Base-by-base conservation (phyloP, 2,329 filamentous ascomycete species). In the Botrytis elliptica region DNA sequence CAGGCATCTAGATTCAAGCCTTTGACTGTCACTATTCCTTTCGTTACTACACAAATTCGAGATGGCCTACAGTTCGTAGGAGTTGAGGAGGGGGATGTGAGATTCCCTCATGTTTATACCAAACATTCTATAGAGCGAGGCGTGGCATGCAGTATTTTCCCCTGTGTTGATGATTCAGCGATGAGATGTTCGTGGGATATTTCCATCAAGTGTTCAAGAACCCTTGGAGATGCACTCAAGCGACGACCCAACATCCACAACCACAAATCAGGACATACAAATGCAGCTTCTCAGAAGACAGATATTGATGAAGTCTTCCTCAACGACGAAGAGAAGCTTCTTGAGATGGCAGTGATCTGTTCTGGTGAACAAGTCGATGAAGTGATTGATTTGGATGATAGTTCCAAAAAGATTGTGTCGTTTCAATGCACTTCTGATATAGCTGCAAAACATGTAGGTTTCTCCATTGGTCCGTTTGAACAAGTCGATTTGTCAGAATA, bases 31-130 rank as follows among this genome's bases (percentile, higher is more conserved):
- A 86, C 88, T 65, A 92, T 98, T 73, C 93, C 96, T 49, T 99
- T 97, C 80, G 85, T 87, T 36, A 89, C 93, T 49, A 89, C 89
- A 69, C 89, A 89, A 77, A 91, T 95, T 69, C 88, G 93, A 64
- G 96, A 99, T 81, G 95, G 94, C 36, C 83, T 98, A 74, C 95
- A 98, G 75, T 99, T 98, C 83, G 93, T 97, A 25, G 95, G 96
- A 6, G 88, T 96, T 55, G 90, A 94, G 63, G 90, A 91, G 73
- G 89, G 91, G 69, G 95, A 98, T 81, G 86, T 86, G 73, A 89
- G 95, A 75, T 99, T 95, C 81, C 94, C 96, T 0, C 95, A 99
- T 84, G 91, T 93, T 67, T 99, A 97, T 82, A 97, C 95, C 0
- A 91, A 91, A 59, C 94, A 95, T 79, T 92, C 91, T 3, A 85